phyloP scores from a whole-genome alignment of 495 filamentous ascomycete genomes.

The Lophiostoma macrostomum region DNA sequence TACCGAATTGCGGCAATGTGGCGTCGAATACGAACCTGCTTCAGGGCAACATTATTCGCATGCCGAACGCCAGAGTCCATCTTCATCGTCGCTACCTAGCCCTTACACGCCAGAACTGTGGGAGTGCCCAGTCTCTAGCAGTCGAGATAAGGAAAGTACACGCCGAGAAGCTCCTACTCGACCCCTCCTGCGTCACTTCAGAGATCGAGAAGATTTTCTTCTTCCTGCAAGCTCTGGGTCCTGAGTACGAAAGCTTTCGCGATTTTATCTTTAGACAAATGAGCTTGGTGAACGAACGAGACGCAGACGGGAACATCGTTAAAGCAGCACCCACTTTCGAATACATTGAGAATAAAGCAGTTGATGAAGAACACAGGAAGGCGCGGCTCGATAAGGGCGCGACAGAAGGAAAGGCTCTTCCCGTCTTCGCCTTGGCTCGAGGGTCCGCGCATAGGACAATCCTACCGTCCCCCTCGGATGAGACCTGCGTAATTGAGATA shows the following conservation, averaged over 20 bases:
- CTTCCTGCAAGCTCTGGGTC: background rate
- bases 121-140: background rate
- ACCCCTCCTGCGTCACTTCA: background rate
- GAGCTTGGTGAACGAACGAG: constrained; percentile 1
- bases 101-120: background rate
- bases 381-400: background rate
- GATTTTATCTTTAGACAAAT: constrained; percentile 11
- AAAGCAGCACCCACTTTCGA: constrained; percentile 5
- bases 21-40: no score
- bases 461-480: background rate
- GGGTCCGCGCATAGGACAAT: background rate
- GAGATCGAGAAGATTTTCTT: background rate
- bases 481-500: background rate
- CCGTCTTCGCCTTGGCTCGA: no score
- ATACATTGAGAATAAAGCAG: constrained; percentile 2
- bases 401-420: background rate
- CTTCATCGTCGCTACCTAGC: no score
- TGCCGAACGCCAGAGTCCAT: no score
- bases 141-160: background rate
- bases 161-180: background rate
- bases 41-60: no score
- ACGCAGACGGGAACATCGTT: background rate
- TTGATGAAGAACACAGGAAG: background rate
- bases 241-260: constrained; percentile 3
- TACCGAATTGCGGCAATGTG: no score